Base-by-base conservation (phyloP, 2,329 filamentous ascomycete species). In the Colletotrichum cuscutae region DNA sequence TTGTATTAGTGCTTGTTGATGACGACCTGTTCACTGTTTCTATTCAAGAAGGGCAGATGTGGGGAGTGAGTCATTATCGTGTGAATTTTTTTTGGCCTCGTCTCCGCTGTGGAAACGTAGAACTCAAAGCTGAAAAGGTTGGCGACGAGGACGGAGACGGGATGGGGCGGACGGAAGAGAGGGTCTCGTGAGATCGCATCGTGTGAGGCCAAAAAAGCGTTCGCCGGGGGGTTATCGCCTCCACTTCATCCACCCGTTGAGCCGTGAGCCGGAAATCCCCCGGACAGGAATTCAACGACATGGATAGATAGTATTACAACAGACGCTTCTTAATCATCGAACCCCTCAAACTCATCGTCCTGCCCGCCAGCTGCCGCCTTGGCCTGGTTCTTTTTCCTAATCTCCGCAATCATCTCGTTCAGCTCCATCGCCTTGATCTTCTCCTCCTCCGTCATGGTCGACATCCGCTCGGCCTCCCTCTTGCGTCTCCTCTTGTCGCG, bases 391-490 rank as follows among this genome's bases (percentile, higher is more conserved):
- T 88, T 84, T 78, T 80, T 84, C 77, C 91, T 86, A n/a, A 95
- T 87, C 78, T 91, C 83, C 28, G 86, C 85, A 61, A 95, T 86
- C 84, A 95, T 84, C 12, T 86, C 84, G 76, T 93, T 86, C 13
- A 94, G 86, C 80, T 93, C 89, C 76, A 82, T 86, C 76, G 91
- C 87, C 80, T 92, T 88, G 42, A 86, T 82, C 82, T 88, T 91
- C 81, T 95, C 91, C 70, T 91, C 89, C 4, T 92, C 90, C n/a
- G 90, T 93, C 89, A 96, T 91, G 72, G 86, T 87, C 35, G 89
- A 87, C 78, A 87, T 83, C 75, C 86, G 85, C 80, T 92, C 90
- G 11, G 90, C 89, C 74, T 95, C 92, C 72, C 89, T 87, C 80
- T 88, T 90, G 77, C 89, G 87, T 74, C 86, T 87, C 78, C 90